These are phyloP conservation scores for Pyrenopolyporus hunteri DNA, from an alignment of 495 filamentous ascomycete genomes.

Conservation along the genomic window DNA sequence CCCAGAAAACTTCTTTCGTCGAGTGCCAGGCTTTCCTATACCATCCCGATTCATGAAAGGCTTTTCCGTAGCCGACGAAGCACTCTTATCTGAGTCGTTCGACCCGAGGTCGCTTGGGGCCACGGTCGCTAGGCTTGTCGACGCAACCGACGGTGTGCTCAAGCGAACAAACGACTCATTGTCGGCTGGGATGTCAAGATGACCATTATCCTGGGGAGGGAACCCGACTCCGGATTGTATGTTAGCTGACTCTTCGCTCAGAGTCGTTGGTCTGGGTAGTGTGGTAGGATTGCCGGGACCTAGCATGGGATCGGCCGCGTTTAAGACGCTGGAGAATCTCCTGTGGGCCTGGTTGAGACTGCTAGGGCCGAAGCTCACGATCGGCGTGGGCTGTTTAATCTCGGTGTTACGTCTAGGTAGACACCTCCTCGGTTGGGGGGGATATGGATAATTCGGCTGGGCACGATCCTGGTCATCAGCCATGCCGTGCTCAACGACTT, in stretches of 20 bases:
- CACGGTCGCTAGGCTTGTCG: slow-evolving; percentile 25
- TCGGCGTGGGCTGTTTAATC: slow-evolving; percentile 15
- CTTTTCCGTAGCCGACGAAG: slow-evolving; percentile 44
- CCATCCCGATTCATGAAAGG: slow-evolving; percentile 41
- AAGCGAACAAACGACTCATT: slow-evolving; percentile 10
- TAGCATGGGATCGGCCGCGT: slow-evolving; percentile 10
- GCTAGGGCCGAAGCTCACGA: slow-evolving; percentile 1
- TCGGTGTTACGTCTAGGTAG: slow-evolving; percentile 35
- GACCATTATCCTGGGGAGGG: slow-evolving; percentile 3
- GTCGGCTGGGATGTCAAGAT: slow-evolving; percentile 5
- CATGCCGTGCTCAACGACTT: slow-evolving; percentile 29
- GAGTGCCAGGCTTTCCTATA: slow-evolving; percentile 39
- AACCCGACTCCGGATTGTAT: slow-evolving; percentile 3
- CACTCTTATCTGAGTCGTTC: slow-evolving; percentile 44
- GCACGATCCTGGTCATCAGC: slow-evolving; percentile 36
- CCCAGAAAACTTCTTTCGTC: slow-evolving; percentile 35
- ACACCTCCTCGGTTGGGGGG: slow-evolving; percentile 19
- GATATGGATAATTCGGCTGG: slow-evolving; percentile 31
- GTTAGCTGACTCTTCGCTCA: slow-evolving; percentile 12
- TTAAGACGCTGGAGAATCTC: slow-evolving; percentile 26
- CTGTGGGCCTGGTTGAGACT: slow-evolving; percentile 30
- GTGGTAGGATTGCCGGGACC: not conserved
- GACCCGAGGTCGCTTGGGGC: slow-evolving; percentile 33
- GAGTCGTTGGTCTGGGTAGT: not conserved
- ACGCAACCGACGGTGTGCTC: slow-evolving; percentile 13